Percentiles rank a stretch among this genome's conserved stretches.
These are phyloP conservation scores for Reticulascus tulasneorum DNA, from an alignment of 2,329 filamentous ascomycete species.

Conservation along the genomic window DNA sequence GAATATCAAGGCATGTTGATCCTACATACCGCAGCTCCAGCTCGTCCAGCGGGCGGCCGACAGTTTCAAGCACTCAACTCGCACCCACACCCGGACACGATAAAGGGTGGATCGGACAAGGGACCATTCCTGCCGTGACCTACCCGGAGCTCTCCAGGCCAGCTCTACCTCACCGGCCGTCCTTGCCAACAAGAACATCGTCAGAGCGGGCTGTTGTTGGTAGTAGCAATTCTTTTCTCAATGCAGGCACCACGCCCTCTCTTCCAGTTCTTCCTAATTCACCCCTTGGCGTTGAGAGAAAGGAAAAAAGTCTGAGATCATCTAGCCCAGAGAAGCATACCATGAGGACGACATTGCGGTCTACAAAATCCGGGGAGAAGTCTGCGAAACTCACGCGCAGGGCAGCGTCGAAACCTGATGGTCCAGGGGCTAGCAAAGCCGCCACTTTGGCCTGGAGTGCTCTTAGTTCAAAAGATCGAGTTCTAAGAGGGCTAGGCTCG, in stretches of 20 bases:
- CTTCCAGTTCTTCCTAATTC: conserved; percentile 21
- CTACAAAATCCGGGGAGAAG: conserved; percentile 42
- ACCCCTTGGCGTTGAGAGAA: conserved; percentile 25
- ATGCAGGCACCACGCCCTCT: conserved; percentile 14
- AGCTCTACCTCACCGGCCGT: conserved; percentile 52
- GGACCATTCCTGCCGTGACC: conserved; percentile 74
- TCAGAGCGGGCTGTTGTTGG: conserved; percentile 43
- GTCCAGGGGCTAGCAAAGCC: conserved; percentile 58
- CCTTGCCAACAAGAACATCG: conserved; percentile 49
- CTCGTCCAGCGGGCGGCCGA: too few relatives aligned
- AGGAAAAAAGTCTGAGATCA: conserved; percentile 40
- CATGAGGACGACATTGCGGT: conserved; percentile 59
- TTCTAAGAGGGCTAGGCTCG: conserved; percentile 20
- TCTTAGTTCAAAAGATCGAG: conserved; percentile 35
- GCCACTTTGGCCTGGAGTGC: conserved; percentile 60
- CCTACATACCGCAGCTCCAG: conserved; percentile 12
- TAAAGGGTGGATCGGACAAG: conserved; percentile 73
- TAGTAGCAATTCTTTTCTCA: conserved; percentile 20
- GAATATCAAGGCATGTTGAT: conserved; percentile 53
- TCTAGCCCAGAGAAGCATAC: conserved; percentile 58
- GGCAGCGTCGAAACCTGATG: conserved; percentile 34
- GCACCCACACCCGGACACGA: conserved; percentile 24
- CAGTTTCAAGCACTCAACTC: too few relatives aligned
- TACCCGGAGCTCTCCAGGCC: conserved; percentile 81
- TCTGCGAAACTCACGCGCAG: conserved; percentile 33